These are phyloP conservation scores for Pseudozyma thailandica DNA, from an alignment of 1,284 basidiomycete species.

Conservation along the genomic window DNA sequence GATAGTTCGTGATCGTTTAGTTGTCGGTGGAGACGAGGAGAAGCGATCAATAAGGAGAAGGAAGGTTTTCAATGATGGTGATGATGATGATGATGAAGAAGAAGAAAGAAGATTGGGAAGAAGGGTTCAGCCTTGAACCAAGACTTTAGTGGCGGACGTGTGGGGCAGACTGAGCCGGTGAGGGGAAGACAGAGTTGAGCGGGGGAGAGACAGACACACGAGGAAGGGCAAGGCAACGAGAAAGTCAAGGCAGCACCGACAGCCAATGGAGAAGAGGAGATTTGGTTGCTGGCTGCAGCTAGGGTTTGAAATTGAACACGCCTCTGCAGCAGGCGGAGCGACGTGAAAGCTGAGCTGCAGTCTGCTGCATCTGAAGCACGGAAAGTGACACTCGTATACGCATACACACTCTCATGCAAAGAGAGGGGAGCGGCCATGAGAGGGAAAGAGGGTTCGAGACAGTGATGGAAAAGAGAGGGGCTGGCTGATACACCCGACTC, in stretches of 20 bases:
- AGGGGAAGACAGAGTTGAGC: neutral
- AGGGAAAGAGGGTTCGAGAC: conserved; percentile 13
- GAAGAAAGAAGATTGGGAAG: neutral
- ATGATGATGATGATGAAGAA: neutral
- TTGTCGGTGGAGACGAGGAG: neutral
- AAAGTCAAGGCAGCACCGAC: neutral
- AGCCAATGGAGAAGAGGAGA: conserved; percentile 22
- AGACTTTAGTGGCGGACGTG: conserved; percentile 3
- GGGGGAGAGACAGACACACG: neutral
- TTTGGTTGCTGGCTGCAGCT: conserved; percentile 22
- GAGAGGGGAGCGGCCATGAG: neutral
- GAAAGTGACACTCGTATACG: neutral
- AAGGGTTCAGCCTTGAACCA: neutral
- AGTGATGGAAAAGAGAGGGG: conserved; percentile 1
- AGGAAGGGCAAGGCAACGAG: neutral
- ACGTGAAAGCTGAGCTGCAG: conserved; percentile 12
- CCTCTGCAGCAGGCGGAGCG: neutral
- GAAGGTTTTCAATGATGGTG: neutral
- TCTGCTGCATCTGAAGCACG: neutral
- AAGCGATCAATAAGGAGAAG: neutral
- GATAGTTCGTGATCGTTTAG: neutral
- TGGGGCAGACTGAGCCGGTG: conserved; percentile 6
- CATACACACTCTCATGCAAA: neutral
- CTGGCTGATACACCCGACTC: conserved; percentile 16
- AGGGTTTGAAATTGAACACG: conserved; percentile 26